Evolutionary conservation across 805 yeast genomes (phyloP), one percentile per base, ranked within the genome.

Genomic region (Tetrapisispora fleetii): DNA sequence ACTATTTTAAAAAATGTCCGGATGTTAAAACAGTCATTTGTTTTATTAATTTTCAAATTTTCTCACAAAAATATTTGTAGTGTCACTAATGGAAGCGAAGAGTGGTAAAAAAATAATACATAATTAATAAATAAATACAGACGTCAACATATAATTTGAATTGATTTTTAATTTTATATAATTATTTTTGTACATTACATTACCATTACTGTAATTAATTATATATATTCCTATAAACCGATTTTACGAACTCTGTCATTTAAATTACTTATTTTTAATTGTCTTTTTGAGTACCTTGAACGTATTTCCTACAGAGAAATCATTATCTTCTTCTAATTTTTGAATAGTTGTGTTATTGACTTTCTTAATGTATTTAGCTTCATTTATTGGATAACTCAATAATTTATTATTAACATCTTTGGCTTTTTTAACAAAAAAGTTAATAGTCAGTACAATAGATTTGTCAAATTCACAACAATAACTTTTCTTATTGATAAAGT

Each of bases 381-480:
- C 44, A 11, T 30, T 41, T 22, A 30, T 32, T 32, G 44, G 44
- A 32, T 41, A 41, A 32, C 44, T 41, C 32, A 41, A 30, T 21
- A 41, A 10, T 41, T 41, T 41, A 18, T 41, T 41, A 24, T 41
- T 41, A 13, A 28, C 44, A 30, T 18, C 37, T 19, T 41, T 41
- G 11, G 19, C 13, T 18, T 28, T 32, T 13, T 30, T 22, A 18
- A 28, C 36, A 28, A 41, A 17, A 30, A 41, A 18, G 18, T 72
- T 73, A 35, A 60, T 52, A 10, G 74, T 47, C 35, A 79, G 63
- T 42, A 70, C 64, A 18, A 71, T 37, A n/a, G 80, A 70, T 62
- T 80, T 76, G 43, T 77, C 68, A 37, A 81, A 50, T 65, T 84
- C 90, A 60, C 80, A 81, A 5, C 80, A 68, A 48, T 64, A 72